Conservation (phyloP, 805 yeast genomes). For the Metschnikowia baotianmanensis region DNA sequence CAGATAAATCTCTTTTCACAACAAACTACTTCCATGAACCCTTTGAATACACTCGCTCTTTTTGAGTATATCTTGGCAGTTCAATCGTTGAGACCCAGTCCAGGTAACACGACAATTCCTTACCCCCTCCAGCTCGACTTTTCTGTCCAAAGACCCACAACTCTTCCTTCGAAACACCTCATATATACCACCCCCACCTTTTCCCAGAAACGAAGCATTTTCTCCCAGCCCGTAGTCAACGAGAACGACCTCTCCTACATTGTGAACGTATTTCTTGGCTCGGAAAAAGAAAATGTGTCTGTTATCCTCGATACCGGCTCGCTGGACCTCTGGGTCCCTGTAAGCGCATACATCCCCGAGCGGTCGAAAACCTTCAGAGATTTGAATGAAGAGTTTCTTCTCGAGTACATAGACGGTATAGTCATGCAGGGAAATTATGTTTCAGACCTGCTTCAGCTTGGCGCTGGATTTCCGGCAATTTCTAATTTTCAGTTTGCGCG, state of each 20-base stretch:
- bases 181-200: no score
- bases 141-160: no score
- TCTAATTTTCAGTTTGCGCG: conserved; percentile 13
- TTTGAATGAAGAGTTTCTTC: conserved; percentile 3
- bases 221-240: not conserved
- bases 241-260: conserved; percentile 8
- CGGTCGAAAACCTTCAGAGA: not conserved
- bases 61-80: no score
- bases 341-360: not conserved
- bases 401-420: conserved; percentile 9
- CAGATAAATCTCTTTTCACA: no score
- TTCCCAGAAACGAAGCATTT: not conserved
- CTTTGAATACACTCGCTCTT: no score
- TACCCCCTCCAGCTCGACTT: no score
- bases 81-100: no score
- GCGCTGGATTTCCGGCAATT: conserved; percentile 1
- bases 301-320: conserved; percentile 44
- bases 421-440: conserved; percentile 7
- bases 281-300: conserved; percentile 17
- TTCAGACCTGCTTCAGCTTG: conserved; percentile 10
- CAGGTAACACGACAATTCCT: no score
- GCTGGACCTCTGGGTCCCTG: conserved; percentile 39
- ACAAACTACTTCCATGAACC: no score
- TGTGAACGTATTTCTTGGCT: conserved; percentile 13
- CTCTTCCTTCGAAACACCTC: no score